Evolutionary conservation across 176 grass and related monocot species (phyloP), one percentile per base, ranked within the genome.

Genomic region (Olyra latifolia): DNA sequence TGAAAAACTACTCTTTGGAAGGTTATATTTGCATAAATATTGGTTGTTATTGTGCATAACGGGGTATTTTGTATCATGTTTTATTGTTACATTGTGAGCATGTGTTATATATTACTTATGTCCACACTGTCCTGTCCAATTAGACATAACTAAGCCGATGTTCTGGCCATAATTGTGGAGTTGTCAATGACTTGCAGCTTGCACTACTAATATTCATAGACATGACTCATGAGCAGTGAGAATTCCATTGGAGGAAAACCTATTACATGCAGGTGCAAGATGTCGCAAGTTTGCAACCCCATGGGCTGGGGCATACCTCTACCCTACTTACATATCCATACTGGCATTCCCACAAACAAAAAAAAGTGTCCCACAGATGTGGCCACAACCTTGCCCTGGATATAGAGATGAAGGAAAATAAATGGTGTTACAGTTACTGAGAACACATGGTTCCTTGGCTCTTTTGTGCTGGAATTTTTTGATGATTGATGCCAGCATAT

Each of bases 371-470:
- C 66, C 80, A 47, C 11, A 49, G 59, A 40, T 88, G 56, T 76
- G 43, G 20, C 19, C 30, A 19, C 43, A 69, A 15, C 48, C 5
- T 17, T 74, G 39, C 60, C 25, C 17, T 71, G 8, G 29, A 29
- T 11, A 60, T 77, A 32, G 9, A 13, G 7, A 43, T 58, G 49
- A 78, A 78, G n/a, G 79, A 72, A 80, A 38, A 62, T 39, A 45
- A 57, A 65, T 57, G 24, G n/a, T 82, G 40, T 83, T 48, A 28
- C 39, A 41, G 53, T 73, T 78, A 65, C 30, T 58, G 20, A 54
- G 16, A 55, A 41, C 5, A 57, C 28, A 78, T 23, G 19, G 47
- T 54, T 77, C 23, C 28, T 22, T 79, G 15, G 30, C 78, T 44
- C 16, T 66, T 35, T 38, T 10, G 10, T 59, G 20, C 38, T 74